These are phyloP conservation scores for Porodaedalea pini DNA, from an alignment of 1,284 basidiomycete genomes.

Conservation along the genomic window DNA sequence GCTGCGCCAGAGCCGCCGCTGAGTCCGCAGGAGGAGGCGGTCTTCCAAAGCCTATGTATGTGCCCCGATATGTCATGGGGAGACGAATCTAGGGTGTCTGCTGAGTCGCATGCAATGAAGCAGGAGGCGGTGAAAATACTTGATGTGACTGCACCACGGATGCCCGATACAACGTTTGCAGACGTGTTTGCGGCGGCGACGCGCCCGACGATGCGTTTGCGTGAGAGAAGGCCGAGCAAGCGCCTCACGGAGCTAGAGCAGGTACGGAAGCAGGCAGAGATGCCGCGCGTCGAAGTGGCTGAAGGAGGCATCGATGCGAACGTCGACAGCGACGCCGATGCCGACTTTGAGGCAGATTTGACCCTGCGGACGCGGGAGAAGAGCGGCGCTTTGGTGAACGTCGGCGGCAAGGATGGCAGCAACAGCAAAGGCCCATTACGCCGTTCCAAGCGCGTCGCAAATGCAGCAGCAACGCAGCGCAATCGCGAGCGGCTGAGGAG, in stretches of 20 bases:
- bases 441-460: constrained; percentile 64
- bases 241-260: not conserved
- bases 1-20: constrained; percentile 39
- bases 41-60: constrained; percentile 59
- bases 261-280: not conserved
- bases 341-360: constrained; percentile 6
- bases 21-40: constrained; percentile 65
- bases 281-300: not conserved
- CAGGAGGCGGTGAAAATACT: not conserved
- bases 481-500: constrained; percentile 23
- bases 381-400: not conserved
- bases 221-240: not conserved
- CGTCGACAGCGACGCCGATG: not conserved
- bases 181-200: constrained; percentile 7
- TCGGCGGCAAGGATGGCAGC: not conserved
- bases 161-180: constrained; percentile 2
- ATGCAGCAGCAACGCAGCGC: constrained; percentile 46
- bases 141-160: not conserved
- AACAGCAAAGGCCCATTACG: constrained; percentile 39
- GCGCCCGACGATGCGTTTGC: not conserved
- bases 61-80: constrained; percentile 28
- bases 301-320: not conserved
- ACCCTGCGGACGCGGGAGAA: constrained; percentile 2
- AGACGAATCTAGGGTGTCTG: not conserved
- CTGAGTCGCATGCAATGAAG: not conserved